Evolutionary conservation across 2,329 filamentous ascomycete genomes (phyloP), one percentile per base, ranked within the genome.

Genomic region (Madurella mycetomatis): DNA sequence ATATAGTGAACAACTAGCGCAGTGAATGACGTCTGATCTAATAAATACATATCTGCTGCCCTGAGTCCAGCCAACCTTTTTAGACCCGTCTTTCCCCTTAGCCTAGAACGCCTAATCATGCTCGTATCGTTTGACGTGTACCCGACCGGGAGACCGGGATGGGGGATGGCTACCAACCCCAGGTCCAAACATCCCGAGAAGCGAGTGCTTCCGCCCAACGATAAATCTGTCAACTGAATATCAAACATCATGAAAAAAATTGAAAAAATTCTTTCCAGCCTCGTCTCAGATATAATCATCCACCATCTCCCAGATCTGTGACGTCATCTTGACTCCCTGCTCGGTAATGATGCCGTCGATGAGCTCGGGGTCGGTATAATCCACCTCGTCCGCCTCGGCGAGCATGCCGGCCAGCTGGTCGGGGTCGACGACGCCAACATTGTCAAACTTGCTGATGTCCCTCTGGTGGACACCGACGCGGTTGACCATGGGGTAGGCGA

Each of bases 281-380:
- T 25, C 17, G 5, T 11, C 15, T 54, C 47, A 61, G 4, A 59
- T 57, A 31, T 63, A 62, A 31, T 60, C 54, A 49, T 63, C 61
- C 25, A 61, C 57, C 55, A 64, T 60, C 55, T 65, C 61, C 61
- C 60, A 64, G 25, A 65, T 65, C 55, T 61, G 55, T 44, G 51
- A 59, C 39, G 87, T 85, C 42, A 86, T 81, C 60, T 88, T 78
- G 47, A 89, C 82, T 44, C 87, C 87, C 48, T 83, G 84, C 68
- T 92, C 88, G 1, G 87, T 91, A 62, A 91, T 86, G 62, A 91
- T 82, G 31, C 85, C 85, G 9, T 84, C 84, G 58, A 91, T 86
- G 34, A 88, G 70, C 46, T 84, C 78, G 2, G 86, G 86, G 7
- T 86, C 85, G 76, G 86, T 88, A 62, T 86, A 88, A 63, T 92